Percentiles rank a stretch among this genome's conserved stretches.
These are phyloP conservation scores for Boeremia exigua DNA, from an alignment of 2,329 filamentous ascomycete species.

Conservation along the genomic window DNA sequence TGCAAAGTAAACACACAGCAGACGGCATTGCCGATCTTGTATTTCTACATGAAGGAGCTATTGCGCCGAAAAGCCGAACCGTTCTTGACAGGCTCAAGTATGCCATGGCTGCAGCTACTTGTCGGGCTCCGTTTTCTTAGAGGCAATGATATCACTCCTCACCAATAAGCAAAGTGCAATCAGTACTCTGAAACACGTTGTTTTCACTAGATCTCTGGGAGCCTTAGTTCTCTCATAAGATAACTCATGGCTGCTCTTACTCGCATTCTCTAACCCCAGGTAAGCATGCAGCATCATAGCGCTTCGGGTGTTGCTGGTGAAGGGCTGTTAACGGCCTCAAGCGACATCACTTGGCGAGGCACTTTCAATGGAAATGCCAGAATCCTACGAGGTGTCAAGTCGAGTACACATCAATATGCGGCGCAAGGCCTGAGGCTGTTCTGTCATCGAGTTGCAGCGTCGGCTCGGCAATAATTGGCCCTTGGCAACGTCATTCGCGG, in stretches of 20 bases:
- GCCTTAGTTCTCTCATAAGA: not conserved
- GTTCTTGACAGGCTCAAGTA: not conserved
- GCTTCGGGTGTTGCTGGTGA: not conserved
- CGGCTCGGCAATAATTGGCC: slow-evolving; percentile 3
- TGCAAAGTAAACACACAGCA: not conserved
- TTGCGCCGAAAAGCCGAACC: not conserved
- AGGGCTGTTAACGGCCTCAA: not conserved
- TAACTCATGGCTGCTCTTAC: not conserved
- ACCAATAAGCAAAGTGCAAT: slow-evolving; percentile 5
- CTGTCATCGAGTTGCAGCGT: too few relatives aligned
- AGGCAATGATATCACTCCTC: slow-evolving; percentile 7
- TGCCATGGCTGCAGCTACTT: slow-evolving; percentile 4
- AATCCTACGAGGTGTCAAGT: not conserved
- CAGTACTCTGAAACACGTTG: slow-evolving; percentile 8
- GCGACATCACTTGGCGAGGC: too few relatives aligned
- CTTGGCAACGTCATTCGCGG: slow-evolving; percentile 36
- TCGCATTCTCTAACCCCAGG: not conserved
- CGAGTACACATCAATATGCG: not conserved
- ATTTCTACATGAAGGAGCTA: not conserved
- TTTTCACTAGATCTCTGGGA: not conserved
- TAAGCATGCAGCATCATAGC: not conserved
- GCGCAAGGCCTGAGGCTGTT: not conserved
- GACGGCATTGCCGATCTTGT: not conserved
- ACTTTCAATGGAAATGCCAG: not conserved
- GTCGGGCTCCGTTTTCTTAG: not conserved